These are phyloP conservation scores for Alternaria brassicicola DNA, from an alignment of 2,329 filamentous ascomycete genomes.

Conservation along the genomic window DNA sequence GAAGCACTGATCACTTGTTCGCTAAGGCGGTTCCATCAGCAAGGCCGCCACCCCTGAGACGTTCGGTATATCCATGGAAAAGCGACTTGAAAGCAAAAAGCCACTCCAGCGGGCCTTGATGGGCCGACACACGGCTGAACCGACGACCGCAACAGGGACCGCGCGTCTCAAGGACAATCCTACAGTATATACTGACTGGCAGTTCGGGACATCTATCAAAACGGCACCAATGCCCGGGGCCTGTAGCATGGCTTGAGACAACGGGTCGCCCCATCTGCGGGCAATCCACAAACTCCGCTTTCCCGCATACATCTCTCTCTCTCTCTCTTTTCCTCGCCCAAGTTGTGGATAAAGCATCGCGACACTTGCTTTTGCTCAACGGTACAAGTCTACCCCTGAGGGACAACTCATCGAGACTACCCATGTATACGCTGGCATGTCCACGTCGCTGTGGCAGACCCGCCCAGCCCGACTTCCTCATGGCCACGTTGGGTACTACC, in stretches of 20 bases:
- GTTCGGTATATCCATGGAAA: background rate
- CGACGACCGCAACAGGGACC: background rate
- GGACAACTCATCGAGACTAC: background rate
- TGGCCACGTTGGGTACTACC: background rate
- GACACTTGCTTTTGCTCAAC: background rate
- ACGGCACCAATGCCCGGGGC: background rate
- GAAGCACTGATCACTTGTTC: constrained; percentile 15
- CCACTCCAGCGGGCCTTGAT: background rate
- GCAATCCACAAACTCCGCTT: constrained; percentile 6
- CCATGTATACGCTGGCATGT: background rate
- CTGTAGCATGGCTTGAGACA: constrained; percentile 9
- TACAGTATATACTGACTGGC: background rate
- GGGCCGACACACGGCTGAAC: background rate
- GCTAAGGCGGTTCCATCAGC: constrained; percentile 1
- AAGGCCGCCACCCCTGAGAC: background rate
- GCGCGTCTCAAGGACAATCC: background rate
- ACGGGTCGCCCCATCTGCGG: constrained; percentile 5
- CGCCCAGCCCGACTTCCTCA: background rate
- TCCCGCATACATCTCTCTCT: constrained; percentile 8
- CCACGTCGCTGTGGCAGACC: background rate
- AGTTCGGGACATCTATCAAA: background rate
- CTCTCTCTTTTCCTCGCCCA: background rate
- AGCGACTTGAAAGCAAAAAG: background rate
- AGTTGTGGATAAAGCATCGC: background rate
- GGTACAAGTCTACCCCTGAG: background rate